These are phyloP conservation scores for Neopestalotiopsis rosae DNA, from an alignment of 2,329 filamentous ascomycete genomes.

Conservation along the genomic window DNA sequence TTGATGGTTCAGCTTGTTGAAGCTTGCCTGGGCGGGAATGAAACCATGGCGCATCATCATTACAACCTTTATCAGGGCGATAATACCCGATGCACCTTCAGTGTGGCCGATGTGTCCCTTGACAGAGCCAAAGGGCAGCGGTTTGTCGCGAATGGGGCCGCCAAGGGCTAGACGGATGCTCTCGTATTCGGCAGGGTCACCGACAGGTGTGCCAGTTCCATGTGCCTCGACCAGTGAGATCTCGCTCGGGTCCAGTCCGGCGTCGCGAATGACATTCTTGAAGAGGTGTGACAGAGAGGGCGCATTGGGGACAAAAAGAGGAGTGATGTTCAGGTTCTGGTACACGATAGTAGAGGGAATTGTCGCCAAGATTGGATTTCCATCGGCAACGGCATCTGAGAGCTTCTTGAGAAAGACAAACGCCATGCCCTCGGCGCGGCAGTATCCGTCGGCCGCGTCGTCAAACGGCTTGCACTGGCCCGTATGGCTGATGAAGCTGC, in stretches of 20 bases:
- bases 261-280: slow-evolving; percentile 36
- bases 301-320: slow-evolving; percentile 32
- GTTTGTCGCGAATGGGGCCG: slow-evolving; percentile 29
- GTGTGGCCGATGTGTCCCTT: slow-evolving; percentile 30
- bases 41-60: slow-evolving; percentile 24
- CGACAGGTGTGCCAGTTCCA: slow-evolving; percentile 44
- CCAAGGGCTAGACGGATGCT: too few relatives aligned
- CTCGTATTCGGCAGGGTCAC: slow-evolving; percentile 18
- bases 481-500: slow-evolving; percentile 46
- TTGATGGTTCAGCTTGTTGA: slow-evolving; percentile 9
- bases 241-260: slow-evolving; percentile 33
- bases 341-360: slow-evolving; percentile 42
- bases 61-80: slow-evolving; percentile 25
- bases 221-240: slow-evolving; percentile 43
- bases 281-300: slow-evolving; percentile 41
- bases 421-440: slow-evolving; percentile 55
- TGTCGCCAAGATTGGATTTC: slow-evolving; percentile 52
- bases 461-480: slow-evolving; percentile 57
- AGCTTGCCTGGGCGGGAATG: slow-evolving; percentile 23
- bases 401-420: slow-evolving; percentile 55
- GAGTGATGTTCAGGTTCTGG: slow-evolving; percentile 37
- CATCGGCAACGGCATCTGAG: slow-evolving; percentile 53
- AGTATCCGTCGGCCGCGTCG: slow-evolving; percentile 57
- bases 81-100: slow-evolving; percentile 25
- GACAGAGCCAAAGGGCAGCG: slow-evolving; percentile 29